phyloP scores from a whole-genome alignment of 805 yeast genomes.

The Candida broadrunensis region DNA sequence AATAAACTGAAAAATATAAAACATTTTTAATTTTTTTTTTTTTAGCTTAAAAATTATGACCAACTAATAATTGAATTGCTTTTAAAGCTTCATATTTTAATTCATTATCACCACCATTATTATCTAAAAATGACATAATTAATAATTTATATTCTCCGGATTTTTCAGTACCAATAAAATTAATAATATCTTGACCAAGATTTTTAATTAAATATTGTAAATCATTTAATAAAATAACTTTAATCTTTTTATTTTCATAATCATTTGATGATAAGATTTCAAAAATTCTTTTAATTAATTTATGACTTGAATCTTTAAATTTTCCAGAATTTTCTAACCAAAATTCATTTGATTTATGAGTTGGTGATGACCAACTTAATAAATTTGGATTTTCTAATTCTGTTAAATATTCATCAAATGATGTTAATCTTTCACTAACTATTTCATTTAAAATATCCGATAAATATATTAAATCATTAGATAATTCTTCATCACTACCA shows the following conservation, averaged over 20 bases:
- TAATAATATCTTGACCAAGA: slow-evolving; percentile 36
- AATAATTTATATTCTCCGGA: slow-evolving; percentile 64
- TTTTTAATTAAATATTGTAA: slow-evolving; percentile 40
- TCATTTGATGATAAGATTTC: slow-evolving; percentile 40
- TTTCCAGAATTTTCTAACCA: slow-evolving; percentile 80
- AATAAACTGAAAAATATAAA: too few species aligned
- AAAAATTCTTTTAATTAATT: slow-evolving; percentile 61
- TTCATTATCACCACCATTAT: slow-evolving; percentile 70
- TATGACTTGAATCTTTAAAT: slow-evolving; percentile 79
- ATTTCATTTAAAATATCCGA: slow-evolving; percentile 64
- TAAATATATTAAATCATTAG: slow-evolving; percentile 63
- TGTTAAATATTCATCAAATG: slow-evolving; percentile 86
- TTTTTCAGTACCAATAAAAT: slow-evolving; percentile 35
- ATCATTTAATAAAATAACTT: slow-evolving; percentile 41
- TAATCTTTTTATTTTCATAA: slow-evolving; percentile 15
- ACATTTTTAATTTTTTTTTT: too few species aligned
- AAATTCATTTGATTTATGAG: slow-evolving; percentile 83
- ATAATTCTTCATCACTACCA: slow-evolving; percentile 76
- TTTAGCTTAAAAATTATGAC: slow-evolving; percentile 71
- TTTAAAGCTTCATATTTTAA: slow-evolving; percentile 93
- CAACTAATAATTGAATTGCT: slow-evolving; percentile 91
- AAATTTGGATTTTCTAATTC: slow-evolving; percentile 79
- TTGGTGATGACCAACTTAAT: slow-evolving; percentile 78
- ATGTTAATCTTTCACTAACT: slow-evolving; percentile 69
- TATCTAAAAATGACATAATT: slow-evolving; percentile 77